Conservation (phyloP, 805 yeast species). For the Ogataea philodendri region DNA sequence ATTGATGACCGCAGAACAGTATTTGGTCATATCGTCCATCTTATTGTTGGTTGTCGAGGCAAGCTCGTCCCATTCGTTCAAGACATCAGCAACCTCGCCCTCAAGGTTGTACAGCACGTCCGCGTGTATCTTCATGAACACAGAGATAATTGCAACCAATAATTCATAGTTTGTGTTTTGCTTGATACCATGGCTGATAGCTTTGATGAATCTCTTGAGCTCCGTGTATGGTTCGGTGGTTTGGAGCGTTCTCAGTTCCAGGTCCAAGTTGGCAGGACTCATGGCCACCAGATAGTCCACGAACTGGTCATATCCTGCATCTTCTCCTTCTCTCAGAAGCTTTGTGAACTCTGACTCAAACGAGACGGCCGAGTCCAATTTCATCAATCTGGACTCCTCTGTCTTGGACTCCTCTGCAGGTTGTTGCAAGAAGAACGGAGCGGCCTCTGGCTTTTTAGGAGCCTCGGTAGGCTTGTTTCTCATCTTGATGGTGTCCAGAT, state of each 20-base stretch:
- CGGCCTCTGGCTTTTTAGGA: constrained; percentile 76
- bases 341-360: constrained; percentile 77
- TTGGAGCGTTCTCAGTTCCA: constrained; percentile 81
- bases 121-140: constrained; percentile 76
- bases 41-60: constrained; percentile 43
- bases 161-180: constrained; percentile 68
- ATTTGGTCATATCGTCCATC: constrained; percentile 69
- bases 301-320: constrained; percentile 47
- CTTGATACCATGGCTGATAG: constrained; percentile 58
- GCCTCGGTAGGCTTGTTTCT: constrained; percentile 90
- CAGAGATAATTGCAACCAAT: constrained; percentile 73
- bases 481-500: constrained; percentile 78
- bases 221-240: constrained; percentile 66
- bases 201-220: constrained; percentile 61
- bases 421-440: constrained; percentile 75
- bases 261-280: constrained; percentile 76
- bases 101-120: constrained; percentile 54
- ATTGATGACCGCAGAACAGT: constrained; percentile 75
- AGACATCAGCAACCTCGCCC: constrained; percentile 28
- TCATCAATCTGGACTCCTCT: constrained; percentile 37
- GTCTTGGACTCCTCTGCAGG: constrained; percentile 53
- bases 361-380: constrained; percentile 37
- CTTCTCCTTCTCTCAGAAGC: constrained; percentile 53
- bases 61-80: constrained; percentile 43
- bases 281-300: constrained; percentile 53